A percentile compares a stretch with the other conserved stretches of the same genome.
These are phyloP conservation scores for Schizochytrium sp. DNA, from an alignment of 108 stramenopile genomes.

Conservation along the genomic window DNA sequence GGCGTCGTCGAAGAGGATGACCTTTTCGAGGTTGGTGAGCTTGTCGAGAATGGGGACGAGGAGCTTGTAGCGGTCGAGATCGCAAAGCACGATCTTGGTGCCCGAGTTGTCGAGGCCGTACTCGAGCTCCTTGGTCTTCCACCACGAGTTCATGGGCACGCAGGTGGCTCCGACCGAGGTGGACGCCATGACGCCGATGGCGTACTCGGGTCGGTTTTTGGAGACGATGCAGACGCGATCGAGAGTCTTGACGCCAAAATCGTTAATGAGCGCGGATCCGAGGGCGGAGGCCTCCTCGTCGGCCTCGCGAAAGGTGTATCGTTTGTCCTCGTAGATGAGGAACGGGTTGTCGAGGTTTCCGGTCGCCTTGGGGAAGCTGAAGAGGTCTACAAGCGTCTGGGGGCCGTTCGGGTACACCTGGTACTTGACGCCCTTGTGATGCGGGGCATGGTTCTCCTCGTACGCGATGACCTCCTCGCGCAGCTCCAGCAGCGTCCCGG, in stretches of 20 bases:
- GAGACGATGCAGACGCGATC: neutral
- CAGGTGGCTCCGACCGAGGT: neutral
- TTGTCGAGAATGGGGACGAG: neutral
- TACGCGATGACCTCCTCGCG: neutral
- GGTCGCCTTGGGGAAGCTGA: neutral
- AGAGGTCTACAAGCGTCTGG: neutral
- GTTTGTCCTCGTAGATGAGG: neutral
- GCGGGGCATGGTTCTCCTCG: neutral
- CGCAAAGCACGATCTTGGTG: neutral
- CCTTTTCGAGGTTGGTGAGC: neutral
- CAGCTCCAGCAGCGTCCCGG: neutral
- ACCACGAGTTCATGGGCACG: conserved; percentile 4
- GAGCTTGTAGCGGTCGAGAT: neutral
- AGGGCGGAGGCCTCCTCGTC: neutral
- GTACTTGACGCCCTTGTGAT: conserved; percentile 4
- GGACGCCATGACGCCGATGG: neutral
- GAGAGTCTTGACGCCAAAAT: neutral
- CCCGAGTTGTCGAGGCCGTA: neutral
- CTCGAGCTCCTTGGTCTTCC: neutral
- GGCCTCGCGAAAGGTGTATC: neutral
- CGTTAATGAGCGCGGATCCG: neutral
- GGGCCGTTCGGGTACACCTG: neutral
- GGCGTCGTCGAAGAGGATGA: neutral
- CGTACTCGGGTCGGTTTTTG: neutral
- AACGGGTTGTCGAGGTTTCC: neutral